These are phyloP conservation scores for Fusarium agapanthi DNA, from an alignment of 2,329 filamentous ascomycete species.

Conservation along the genomic window DNA sequence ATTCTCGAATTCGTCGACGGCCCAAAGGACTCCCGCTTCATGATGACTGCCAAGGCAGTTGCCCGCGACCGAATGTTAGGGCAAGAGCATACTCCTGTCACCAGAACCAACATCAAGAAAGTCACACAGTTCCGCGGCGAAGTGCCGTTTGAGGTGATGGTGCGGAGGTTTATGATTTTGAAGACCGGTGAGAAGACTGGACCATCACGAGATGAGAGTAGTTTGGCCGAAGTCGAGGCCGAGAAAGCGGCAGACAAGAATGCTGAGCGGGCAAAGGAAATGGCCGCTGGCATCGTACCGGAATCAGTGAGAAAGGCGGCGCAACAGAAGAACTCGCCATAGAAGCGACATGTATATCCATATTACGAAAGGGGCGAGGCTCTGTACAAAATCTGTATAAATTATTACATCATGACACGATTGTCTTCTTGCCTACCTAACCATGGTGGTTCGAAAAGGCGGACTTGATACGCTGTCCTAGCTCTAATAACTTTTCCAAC, in stretches of 20 bases:
- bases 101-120: slow-evolving; percentile 81
- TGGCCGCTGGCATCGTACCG: slow-evolving; percentile 45
- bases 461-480: not conserved
- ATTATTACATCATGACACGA: slow-evolving; percentile 38
- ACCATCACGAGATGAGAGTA: slow-evolving; percentile 21
- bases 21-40: slow-evolving; percentile 91
- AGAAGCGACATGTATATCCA: slow-evolving; percentile 35
- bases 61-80: slow-evolving; percentile 68
- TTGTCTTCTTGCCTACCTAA: slow-evolving; percentile 15
- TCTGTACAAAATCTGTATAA: slow-evolving; percentile 46
- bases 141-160: slow-evolving; percentile 72
- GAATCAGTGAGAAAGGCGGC: slow-evolving; percentile 37
- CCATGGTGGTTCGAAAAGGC: slow-evolving; percentile 1
- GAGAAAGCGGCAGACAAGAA: slow-evolving; percentile 40
- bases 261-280: slow-evolving; percentile 45
- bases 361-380: slow-evolving; percentile 22
- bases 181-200: slow-evolving; percentile 11
- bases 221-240: slow-evolving; percentile 21
- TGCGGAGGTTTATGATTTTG: slow-evolving; percentile 52
- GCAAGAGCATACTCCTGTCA: slow-evolving; percentile 73
- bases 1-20: slow-evolving; percentile 96
- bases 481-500: slow-evolving; percentile 4
- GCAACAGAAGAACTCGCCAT: slow-evolving; percentile 32
- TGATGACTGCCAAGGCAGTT: slow-evolving; percentile 87
- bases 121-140: slow-evolving; percentile 82